A percentile compares a stretch with the other conserved stretches of the same genome.
phyloP scores from a whole-genome alignment of 2,329 filamentous ascomycete genomes.

The Lasiodiplodia gonubiensis region DNA sequence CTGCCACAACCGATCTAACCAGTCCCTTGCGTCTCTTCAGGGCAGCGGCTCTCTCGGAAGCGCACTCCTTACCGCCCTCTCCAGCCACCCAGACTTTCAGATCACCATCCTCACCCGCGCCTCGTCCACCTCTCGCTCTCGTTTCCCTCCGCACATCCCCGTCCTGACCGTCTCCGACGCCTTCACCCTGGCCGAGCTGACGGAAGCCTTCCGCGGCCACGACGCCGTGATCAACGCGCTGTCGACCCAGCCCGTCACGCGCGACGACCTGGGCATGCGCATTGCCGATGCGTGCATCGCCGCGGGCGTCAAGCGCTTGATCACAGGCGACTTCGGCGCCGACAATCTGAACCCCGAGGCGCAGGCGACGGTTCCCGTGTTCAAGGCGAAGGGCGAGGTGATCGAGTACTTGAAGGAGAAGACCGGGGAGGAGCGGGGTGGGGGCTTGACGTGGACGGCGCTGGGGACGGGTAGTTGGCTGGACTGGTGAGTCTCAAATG shows the following conservation, averaged over 20 bases:
- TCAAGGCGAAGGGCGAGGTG: slow-evolving; percentile 43
- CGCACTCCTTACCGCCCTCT: slow-evolving; percentile 40
- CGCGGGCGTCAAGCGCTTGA: slow-evolving; percentile 48
- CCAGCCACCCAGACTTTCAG: slow-evolving; percentile 42
- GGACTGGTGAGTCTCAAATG: slow-evolving; percentile 31
- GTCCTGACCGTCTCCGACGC: slow-evolving; percentile 39
- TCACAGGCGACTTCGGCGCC: slow-evolving; percentile 51
- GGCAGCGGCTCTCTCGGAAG: slow-evolving; percentile 37
- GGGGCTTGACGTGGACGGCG: slow-evolving; percentile 33
- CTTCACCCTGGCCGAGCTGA: slow-evolving; percentile 38
- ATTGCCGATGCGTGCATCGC: slow-evolving; percentile 49
- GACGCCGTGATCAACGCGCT: slow-evolving; percentile 48
- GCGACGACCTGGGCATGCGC: slow-evolving; percentile 35
- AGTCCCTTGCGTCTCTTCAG: neutral
- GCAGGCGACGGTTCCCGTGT: slow-evolving; percentile 43
- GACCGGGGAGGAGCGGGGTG: slow-evolving; percentile 28
- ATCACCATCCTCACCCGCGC: slow-evolving; percentile 43
- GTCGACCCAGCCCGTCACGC: slow-evolving; percentile 38
- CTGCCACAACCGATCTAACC: neutral
- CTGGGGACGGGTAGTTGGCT: slow-evolving; percentile 37
- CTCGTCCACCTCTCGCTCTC: slow-evolving; percentile 28
- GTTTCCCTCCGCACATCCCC: slow-evolving; percentile 35
- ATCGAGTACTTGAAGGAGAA: slow-evolving; percentile 43
- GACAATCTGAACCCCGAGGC: slow-evolving; percentile 44
- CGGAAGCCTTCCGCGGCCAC: slow-evolving; percentile 41